Conservation (phyloP, 495 filamentous ascomycete genomes). For the Penicillium alfredii region DNA sequence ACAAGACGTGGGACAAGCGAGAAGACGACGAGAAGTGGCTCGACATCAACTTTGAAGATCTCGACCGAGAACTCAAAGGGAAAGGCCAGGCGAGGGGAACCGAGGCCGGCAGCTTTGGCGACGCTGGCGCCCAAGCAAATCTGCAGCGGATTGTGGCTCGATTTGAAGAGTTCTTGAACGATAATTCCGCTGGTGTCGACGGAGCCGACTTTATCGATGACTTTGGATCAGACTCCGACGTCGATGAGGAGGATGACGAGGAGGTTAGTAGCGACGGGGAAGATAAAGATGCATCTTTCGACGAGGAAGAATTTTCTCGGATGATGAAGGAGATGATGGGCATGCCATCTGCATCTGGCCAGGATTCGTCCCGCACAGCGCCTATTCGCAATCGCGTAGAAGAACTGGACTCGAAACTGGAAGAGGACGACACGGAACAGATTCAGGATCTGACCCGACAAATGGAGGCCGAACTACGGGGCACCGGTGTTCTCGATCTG, state of each 20-base stretch:
- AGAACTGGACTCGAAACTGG: constrained; percentile 42
- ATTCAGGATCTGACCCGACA: constrained; percentile 65
- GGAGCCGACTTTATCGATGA: constrained; percentile 70
- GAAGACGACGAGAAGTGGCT: constrained; percentile 90
- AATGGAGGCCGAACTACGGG: constrained; percentile 78
- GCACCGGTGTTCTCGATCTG: constrained; percentile 66
- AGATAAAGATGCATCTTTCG: constrained; percentile 71
- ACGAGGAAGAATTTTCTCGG: constrained; percentile 74
- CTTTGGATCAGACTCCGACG: constrained; percentile 49
- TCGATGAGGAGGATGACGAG: constrained; percentile 56
- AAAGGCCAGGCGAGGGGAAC: constrained; percentile 31
- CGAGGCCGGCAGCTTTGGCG: constrained; percentile 58
- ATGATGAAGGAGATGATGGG: constrained; percentile 98
- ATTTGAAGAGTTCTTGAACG: constrained; percentile 89
- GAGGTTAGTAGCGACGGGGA: constrained; percentile 52
- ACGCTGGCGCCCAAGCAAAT: constrained; percentile 72
- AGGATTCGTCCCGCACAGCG: constrained; percentile 16
- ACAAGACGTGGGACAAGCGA: constrained; percentile 51
- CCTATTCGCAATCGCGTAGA: constrained; percentile 32
- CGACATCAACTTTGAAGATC: constrained; percentile 82
- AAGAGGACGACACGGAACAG: constrained; percentile 59
- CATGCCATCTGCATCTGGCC: constrained; percentile 46
- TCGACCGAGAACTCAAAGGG: constrained; percentile 73
- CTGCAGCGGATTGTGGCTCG: constrained; percentile 81
- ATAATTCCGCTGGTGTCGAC: constrained; percentile 72